Conservation (phyloP, 495 filamentous ascomycete genomes). For the Aspergillus bertholletiae region DNA sequence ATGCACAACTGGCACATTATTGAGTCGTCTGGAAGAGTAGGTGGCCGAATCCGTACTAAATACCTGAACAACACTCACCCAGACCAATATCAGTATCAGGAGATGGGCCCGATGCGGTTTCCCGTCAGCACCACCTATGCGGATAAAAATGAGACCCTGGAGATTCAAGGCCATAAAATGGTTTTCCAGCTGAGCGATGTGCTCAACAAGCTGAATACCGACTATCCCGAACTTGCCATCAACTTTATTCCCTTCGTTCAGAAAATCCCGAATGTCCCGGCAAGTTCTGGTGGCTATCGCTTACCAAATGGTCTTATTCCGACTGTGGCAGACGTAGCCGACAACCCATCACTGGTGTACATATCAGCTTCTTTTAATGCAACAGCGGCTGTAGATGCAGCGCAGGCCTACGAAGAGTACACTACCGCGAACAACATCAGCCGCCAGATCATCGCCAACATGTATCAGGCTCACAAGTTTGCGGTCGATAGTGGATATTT, state of each 20-base stretch:
- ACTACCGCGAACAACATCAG: constrained; percentile 20
- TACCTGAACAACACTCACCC: constrained; percentile 54
- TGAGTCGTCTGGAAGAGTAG: constrained; percentile 48
- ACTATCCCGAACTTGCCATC: constrained; percentile 49
- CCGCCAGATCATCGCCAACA: constrained; percentile 50
- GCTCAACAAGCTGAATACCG: constrained; percentile 54
- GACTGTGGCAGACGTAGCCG: constrained; percentile 31
- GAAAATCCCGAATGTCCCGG: constrained; percentile 47
- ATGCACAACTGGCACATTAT: constrained; percentile 54
- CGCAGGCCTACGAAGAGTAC: constrained; percentile 27
- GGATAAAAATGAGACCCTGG: constrained; percentile 50
- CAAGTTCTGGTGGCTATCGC: constrained; percentile 49
- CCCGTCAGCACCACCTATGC: constrained; percentile 46
- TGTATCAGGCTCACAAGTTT: constrained; percentile 59
- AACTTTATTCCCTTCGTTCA: constrained; percentile 67
- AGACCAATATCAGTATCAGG: constrained; percentile 67
- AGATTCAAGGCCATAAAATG: constrained; percentile 56
- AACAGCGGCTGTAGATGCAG: constrained; percentile 33
- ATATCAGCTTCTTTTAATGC: constrained; percentile 25
- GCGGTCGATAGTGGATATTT: constrained; percentile 31
- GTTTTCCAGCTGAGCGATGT: constrained; percentile 60
- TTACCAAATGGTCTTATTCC: constrained; percentile 45
- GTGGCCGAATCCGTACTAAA: constrained; percentile 58
- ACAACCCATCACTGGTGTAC: constrained; percentile 29
- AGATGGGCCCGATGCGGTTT: constrained; percentile 75